Evolutionary conservation across 1,284 basidiomycete genomes (phyloP), one percentile per base, ranked within the genome.

Genomic region (Chiua sp.): DNA sequence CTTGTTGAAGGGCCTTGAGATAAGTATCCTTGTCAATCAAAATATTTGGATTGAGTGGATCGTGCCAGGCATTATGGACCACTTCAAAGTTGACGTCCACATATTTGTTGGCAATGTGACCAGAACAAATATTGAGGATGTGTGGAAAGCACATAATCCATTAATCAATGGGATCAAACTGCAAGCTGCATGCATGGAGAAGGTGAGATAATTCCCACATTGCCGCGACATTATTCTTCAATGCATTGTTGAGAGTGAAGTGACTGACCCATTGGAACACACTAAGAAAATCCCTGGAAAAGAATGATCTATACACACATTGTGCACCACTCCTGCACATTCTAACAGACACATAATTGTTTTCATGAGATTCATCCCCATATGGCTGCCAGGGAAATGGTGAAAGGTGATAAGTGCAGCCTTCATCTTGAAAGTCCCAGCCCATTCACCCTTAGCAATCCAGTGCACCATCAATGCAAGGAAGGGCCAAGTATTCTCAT

Each of bases 221-320:
- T 2, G 4, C 26, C 1, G 47, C n/a, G 5, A 60, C 4, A n/a
- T 62, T 59, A 6, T 62, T 62, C 3, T 4, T 23, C n/a, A n/a
- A n/a, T 20, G 57, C 46, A 28, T 62, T 62, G 39, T 62, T 33
- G 8, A 62, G 39, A 3, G 53, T 62, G n/a, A 62, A 56, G 10
- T 62, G 58, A 10, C 58, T 46, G 16, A 59, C 35, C 54, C 56
- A 30, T n/a, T 11, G 32, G 10, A 35, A 22, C 6, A n/a, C 11
- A 3, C 6, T 18, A 15, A 18, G 10, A 15, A 48, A 12, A 10
- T 39, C 18, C 13, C 37, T 18, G 16, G 37, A n/a, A 28, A 18
- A 26, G 30, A 23, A 3, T 15, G 20, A 28, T 20, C 33, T 35
- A 35, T 35, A 37, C 54, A 37, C 30, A 59, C 58, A 15, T 59